These are phyloP conservation scores for Rhododendron ferrugineum DNA, from an alignment of 148 eudicot genomes.

Conservation along the genomic window DNA sequence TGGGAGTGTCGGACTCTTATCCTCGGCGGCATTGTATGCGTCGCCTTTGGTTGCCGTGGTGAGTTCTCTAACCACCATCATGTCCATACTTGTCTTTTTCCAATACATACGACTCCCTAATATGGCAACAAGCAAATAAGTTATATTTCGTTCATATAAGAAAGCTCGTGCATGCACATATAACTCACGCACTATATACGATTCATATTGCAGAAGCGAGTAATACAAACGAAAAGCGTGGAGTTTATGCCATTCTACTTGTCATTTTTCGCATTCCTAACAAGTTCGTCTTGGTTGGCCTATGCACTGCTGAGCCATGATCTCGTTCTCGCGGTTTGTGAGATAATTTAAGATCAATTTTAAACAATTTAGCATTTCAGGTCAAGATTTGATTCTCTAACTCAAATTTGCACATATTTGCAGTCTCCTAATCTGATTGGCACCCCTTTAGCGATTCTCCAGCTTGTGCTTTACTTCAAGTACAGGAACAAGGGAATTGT, in stretches of 20 bases:
- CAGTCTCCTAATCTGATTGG: slow-evolving; percentile 40
- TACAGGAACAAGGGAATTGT: slow-evolving; percentile 30
- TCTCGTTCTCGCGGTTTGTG: slow-evolving; percentile 54
- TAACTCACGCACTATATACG: neutral
- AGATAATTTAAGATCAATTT: neutral
- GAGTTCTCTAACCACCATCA: slow-evolving; percentile 14
- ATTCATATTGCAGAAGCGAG: slow-evolving; percentile 50
- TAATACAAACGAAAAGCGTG: slow-evolving; percentile 59
- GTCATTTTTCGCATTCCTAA: slow-evolving; percentile 65
- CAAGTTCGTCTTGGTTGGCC: slow-evolving; percentile 61
- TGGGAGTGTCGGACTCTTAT: slow-evolving; percentile 56
- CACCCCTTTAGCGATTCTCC: slow-evolving; percentile 43
- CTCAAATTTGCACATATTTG: neutral
- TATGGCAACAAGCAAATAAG: neutral
- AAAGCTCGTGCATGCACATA: neutral
- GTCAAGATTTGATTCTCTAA: slow-evolving; percentile 10
- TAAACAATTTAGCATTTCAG: neutral
- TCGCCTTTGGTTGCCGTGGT: slow-evolving; percentile 72
- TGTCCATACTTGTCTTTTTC: neutral
- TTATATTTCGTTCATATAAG: neutral
- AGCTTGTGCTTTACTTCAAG: slow-evolving; percentile 47
- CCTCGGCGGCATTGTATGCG: slow-evolving; percentile 53
- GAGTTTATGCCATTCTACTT: slow-evolving; percentile 70
- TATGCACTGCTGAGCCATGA: slow-evolving; percentile 79
- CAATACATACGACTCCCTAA: neutral